Evolutionary conservation across 306 rosid genomes (phyloP).

Genomic region (Cucumis hystrix): DNA sequence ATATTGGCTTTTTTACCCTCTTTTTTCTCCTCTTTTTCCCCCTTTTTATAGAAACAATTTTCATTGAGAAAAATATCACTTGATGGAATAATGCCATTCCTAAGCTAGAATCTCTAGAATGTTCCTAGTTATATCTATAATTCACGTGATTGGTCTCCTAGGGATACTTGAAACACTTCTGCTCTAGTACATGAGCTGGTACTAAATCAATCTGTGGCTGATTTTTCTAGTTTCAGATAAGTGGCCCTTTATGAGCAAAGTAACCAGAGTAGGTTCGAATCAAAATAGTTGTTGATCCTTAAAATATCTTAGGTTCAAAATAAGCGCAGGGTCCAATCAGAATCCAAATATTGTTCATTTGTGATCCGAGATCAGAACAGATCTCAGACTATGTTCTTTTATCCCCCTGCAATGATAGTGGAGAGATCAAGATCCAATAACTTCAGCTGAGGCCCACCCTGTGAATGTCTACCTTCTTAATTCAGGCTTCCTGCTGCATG

Average conservation of each 20-base stretch:
- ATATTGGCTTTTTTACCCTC: background rate
- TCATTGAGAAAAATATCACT: too few species aligned
- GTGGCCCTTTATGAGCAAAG: background rate
- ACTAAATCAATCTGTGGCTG: background rate
- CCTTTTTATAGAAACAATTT: too few species aligned
- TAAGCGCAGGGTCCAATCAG: too few species aligned
- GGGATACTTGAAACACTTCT: background rate
- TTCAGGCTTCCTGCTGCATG: background rate
- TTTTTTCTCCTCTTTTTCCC: too few species aligned
- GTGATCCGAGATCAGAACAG: background rate
- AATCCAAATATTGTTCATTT: background rate
- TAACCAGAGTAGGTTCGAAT: background rate
- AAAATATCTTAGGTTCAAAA: too few species aligned
- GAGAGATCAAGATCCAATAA: background rate
- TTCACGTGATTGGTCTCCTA: background rate
- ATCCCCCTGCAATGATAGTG: background rate
- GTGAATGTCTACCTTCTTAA: background rate
- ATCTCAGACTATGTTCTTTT: background rate
- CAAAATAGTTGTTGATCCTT: background rate
- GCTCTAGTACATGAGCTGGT: background rate
- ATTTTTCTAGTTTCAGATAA: background rate
- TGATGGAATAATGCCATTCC: background rate
- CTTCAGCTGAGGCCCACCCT: background rate
- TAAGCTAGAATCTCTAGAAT: background rate
- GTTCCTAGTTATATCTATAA: background rate